A percentile compares a stretch with the other conserved stretches of the same genome.
Conservation (phyloP, 1,139 yeast species). For the Schwanniomyces etchellsii region DNA sequence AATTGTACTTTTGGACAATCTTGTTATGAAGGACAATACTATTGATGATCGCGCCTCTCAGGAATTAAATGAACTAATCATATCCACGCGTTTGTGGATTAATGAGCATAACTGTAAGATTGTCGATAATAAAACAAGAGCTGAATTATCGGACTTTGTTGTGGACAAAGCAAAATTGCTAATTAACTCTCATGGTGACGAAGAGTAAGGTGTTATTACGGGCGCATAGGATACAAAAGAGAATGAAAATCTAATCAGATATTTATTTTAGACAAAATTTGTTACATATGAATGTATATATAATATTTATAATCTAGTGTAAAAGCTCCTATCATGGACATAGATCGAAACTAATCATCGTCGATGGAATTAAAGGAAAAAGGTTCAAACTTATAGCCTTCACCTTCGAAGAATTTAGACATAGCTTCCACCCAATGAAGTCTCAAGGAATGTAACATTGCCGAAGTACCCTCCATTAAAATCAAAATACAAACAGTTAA, state of each 20-base stretch:
- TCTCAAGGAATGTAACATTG: constrained; percentile 95
- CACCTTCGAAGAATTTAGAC: constrained; percentile 97
- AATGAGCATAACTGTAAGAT: constrained; percentile 17
- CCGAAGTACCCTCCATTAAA: constrained; percentile 97
- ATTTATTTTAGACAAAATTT: no score
- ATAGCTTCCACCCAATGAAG: constrained; percentile 99
- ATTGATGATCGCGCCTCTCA: constrained; percentile 11
- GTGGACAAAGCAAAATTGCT: constrained; percentile 22
- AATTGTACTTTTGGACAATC: constrained; percentile 4
- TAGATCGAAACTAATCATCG: no score
- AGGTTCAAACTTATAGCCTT: constrained; percentile 85
- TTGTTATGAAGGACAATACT: constrained; percentile 6
- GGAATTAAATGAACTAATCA: constrained; percentile 22
- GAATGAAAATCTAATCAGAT: no score
- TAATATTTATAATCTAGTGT: no score
- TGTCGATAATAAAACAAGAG: constrained; percentile 20
- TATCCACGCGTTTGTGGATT: constrained; percentile 29
- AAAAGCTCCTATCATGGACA: no score
- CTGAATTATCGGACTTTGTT: constrained; percentile 25
- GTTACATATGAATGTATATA: no score
- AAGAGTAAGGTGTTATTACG: constrained; percentile 8
- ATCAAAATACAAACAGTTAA: constrained; percentile 88
- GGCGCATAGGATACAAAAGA: background rate
- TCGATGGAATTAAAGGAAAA: constrained; percentile 46
- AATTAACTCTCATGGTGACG: constrained; percentile 14